phyloP scores from a whole-genome alignment of 768 basidiomycete genomes.

The Phlebiopsis flavidoalba region DNA sequence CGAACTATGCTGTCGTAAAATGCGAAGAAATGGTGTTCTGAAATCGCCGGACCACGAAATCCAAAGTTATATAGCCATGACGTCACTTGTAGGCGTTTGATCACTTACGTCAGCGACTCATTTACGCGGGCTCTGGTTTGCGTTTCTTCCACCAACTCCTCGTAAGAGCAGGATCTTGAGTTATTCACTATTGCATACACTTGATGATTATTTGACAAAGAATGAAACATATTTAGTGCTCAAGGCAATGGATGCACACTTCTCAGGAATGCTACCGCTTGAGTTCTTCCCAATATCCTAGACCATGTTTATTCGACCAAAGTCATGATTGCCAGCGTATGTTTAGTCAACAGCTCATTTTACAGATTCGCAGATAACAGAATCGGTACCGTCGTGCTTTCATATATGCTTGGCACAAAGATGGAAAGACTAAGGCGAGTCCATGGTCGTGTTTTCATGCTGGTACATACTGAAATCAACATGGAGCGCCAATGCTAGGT shows the following conservation, averaged over 20 bases:
- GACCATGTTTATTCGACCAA: slow-evolving; percentile 43
- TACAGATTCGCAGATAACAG: slow-evolving; percentile 41
- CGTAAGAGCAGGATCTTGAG: too few relatives aligned
- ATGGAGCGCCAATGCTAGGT: slow-evolving; percentile 37
- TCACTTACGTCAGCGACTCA: too few relatives aligned
- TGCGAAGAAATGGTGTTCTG: too few relatives aligned
- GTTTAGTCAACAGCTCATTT: slow-evolving; percentile 57
- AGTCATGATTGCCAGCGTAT: slow-evolving; percentile 45
- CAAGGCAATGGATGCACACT: slow-evolving; percentile 34
- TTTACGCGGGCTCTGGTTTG: too few relatives aligned
- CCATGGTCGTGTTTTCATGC: background rate
- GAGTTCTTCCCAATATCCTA: slow-evolving; percentile 61
- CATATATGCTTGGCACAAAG: slow-evolving; percentile 70
- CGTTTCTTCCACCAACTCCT: too few relatives aligned
- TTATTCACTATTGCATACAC: too few relatives aligned
- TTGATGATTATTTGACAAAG: too few relatives aligned
- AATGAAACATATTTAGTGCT: too few relatives aligned
- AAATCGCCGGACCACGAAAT: too few relatives aligned
- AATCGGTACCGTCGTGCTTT: slow-evolving; percentile 53
- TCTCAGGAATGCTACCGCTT: slow-evolving; percentile 58
- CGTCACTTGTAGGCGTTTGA: too few relatives aligned
- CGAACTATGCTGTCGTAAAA: too few relatives aligned
- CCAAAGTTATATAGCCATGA: too few relatives aligned
- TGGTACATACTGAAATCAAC: background rate
- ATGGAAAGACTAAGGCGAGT: slow-evolving; percentile 53